Conservation (phyloP, 108 stramenopile species). For the Skeletonema tropicum region DNA sequence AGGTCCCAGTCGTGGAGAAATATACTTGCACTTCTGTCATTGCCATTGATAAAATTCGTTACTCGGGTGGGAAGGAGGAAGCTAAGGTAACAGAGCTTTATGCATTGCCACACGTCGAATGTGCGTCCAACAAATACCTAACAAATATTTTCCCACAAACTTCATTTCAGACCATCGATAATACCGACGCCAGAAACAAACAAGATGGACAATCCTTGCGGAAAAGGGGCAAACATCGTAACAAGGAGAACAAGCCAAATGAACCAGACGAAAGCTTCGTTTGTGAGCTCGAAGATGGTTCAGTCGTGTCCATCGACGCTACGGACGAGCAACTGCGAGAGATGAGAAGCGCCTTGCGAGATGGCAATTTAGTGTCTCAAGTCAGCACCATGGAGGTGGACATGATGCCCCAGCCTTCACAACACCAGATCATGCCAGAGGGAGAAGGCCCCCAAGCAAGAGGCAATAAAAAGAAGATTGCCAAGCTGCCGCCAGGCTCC, state of each 20-base stretch:
- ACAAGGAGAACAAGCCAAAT: neutral
- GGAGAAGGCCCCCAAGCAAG: neutral
- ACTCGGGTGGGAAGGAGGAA: neutral
- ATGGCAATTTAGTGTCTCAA: constrained; percentile 1
- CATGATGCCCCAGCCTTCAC: neutral
- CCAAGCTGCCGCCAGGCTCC: constrained; percentile 9
- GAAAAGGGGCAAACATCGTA: neutral
- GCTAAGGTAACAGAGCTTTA: neutral
- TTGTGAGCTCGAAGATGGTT: constrained; percentile 20
- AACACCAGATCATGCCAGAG: too few relatives aligned
- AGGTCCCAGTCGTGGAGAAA: neutral
- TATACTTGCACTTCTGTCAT: neutral
- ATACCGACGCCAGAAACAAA: neutral
- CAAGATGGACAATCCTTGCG: neutral
- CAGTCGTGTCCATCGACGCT: constrained; percentile 8
- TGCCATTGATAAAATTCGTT: neutral
- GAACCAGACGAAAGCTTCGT: constrained; percentile 16
- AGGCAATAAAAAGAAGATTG: neutral
- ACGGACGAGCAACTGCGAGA: constrained; percentile 10
- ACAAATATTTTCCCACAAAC: neutral
- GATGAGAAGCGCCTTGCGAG: constrained; percentile 1
- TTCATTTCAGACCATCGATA: neutral
- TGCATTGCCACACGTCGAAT: neutral
- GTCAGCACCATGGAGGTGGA: constrained; percentile 1
- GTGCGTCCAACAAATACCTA: neutral